Base-by-base conservation (phyloP, 2,329 filamentous ascomycete species). In the Pseudonectria buxi region DNA sequence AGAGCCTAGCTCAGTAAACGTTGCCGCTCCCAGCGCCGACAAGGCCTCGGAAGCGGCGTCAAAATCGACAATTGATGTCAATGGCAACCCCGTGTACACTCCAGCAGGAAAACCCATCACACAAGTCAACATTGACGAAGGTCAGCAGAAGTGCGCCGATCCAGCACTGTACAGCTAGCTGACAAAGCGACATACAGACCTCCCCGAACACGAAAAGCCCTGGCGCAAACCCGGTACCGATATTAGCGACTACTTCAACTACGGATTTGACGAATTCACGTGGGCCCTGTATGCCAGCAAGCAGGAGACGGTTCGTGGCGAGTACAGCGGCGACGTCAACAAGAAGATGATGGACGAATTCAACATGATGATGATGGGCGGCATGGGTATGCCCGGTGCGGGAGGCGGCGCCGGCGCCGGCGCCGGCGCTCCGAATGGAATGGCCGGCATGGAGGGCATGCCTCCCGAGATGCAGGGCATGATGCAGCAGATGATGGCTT, bases 171-270 rank as follows among this genome's bases (percentile, higher is more conserved):
- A 14, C 28, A 13, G 24, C 34, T 39, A 33, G 46, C 16, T 40
- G 32, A 47, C 15, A 47, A 25, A 36, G 30, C 29, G 40, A 15
- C 10, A 25, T 6, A 22, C 41, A 74, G 78, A 83, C 52, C 75
- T 89, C 14, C 73, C 78, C 26, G 81, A 86, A 7, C 86, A 88
- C 52, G 85, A 89, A 44, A 96, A 95, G 61, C 89, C 90, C 13
- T 98, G 92, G 92, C 81, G 92, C 29, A 82, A 89, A 46, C 92
- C 92, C 0, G 92, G 92, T 30, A 89, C 90, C 10, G 92, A 98
- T 54, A 78, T 95, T 36, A 92, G 85, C 40, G 92, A 98, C 59
- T 96, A 94, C 65, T 96, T 96, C 76, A 96, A 96, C 68, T 96
- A 96, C 63, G 90, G 90, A 39, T 96, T 96, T 56, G 90, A 96